These are phyloP conservation scores for Quercus agrifolia DNA, from an alignment of 306 rosid genomes.

Conservation along the genomic window DNA sequence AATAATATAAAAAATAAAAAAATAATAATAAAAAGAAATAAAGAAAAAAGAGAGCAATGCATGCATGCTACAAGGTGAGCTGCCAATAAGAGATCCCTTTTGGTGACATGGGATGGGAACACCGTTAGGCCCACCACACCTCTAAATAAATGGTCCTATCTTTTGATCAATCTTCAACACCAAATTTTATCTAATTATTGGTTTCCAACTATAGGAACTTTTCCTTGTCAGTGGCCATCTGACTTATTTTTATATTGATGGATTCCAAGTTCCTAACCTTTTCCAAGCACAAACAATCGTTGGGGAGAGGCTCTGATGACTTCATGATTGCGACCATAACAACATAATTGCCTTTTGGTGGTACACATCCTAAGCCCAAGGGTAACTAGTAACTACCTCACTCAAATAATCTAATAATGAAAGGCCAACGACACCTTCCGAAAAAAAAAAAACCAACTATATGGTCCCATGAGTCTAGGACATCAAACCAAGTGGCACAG, in stretches of 20 bases:
- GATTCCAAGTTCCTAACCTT: conserved; percentile 2
- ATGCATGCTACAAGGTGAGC: too few species aligned
- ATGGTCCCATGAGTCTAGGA: conserved; percentile 16
- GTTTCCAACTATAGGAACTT: neutral
- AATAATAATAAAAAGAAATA: too few species aligned
- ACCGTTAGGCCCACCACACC: neutral
- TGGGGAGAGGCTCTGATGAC: too few species aligned
- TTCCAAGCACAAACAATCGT: neutral
- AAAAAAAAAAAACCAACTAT: neutral
- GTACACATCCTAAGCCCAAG: neutral
- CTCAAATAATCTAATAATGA: neutral
- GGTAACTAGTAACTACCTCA: neutral
- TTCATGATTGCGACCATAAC: neutral
- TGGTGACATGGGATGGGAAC: neutral
- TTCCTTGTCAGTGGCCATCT: neutral
- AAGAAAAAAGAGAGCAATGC: neutral
- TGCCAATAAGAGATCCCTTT: neutral
- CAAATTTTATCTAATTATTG: neutral
- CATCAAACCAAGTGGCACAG: conserved; percentile 5
- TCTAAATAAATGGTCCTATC: neutral
- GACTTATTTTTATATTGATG: neutral
- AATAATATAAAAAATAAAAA: neutral
- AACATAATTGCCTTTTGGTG: neutral
- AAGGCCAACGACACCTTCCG: neutral
- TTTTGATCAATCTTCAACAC: neutral